phyloP scores from a whole-genome alignment of 2,329 filamentous ascomycete species.

The Plectosphaerella sp. region DNA sequence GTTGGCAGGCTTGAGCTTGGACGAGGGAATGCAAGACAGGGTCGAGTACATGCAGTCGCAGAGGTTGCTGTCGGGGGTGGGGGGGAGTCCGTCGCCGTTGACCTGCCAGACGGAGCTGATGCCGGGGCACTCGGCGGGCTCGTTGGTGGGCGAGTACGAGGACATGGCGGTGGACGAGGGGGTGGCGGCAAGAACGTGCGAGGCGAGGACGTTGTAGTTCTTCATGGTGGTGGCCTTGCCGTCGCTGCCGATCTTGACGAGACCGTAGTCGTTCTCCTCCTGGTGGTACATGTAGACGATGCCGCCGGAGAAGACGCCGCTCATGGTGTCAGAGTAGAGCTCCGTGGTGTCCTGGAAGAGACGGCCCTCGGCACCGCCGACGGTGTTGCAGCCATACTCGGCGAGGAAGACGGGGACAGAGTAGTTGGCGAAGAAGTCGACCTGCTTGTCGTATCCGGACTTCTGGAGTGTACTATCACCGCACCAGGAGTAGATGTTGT shows the following conservation, averaged over 20 bases:
- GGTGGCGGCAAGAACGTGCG: slow-evolving; percentile 62
- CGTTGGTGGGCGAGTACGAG: slow-evolving; percentile 72
- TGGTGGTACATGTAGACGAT: slow-evolving; percentile 99
- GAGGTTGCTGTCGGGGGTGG: slow-evolving; percentile 70
- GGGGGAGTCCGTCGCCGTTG: slow-evolving; percentile 64
- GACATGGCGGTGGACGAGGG: slow-evolving; percentile 62
- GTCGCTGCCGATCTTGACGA: slow-evolving; percentile 56
- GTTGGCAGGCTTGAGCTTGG: slow-evolving; percentile 50
- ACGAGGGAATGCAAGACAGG: slow-evolving; percentile 64
- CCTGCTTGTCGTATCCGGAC: slow-evolving; percentile 80
- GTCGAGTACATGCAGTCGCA: slow-evolving; percentile 83
- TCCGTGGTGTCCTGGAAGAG: slow-evolving; percentile 80
- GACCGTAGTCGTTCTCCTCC: slow-evolving; percentile 84
- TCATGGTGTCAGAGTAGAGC: slow-evolving; percentile 80
- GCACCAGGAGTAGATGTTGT: slow-evolving; percentile 99
- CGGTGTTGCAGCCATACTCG: slow-evolving; percentile 92
- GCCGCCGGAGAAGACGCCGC: slow-evolving; percentile 82
- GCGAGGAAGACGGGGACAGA: slow-evolving; percentile 96
- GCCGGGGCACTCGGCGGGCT: slow-evolving; percentile 66
- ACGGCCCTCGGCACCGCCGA: slow-evolving; percentile 57
- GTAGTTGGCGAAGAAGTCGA: slow-evolving; percentile 82
- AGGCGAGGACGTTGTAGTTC: slow-evolving; percentile 71
- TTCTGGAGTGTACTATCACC: slow-evolving; percentile 71
- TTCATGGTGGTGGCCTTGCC: slow-evolving; percentile 60
- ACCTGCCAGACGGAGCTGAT: slow-evolving; percentile 65